phyloP scores from a whole-genome alignment of 2,329 filamentous ascomycete genomes.

The Calonectria hongkongensis region DNA sequence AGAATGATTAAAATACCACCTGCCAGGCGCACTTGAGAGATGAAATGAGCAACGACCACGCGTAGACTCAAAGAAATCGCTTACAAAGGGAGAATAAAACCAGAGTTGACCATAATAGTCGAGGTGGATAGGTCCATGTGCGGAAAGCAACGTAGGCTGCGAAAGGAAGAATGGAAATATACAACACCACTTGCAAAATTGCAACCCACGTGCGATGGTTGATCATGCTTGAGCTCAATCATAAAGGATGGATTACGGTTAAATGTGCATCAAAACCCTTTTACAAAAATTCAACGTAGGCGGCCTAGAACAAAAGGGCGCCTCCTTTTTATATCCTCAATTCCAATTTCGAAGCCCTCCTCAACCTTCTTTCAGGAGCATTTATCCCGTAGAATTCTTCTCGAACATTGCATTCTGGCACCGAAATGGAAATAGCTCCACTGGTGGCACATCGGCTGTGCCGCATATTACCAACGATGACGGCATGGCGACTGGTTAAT shows the following conservation, averaged over 20 bases:
- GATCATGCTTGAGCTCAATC: constrained; percentile 6
- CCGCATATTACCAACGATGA: neutral
- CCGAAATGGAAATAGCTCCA: neutral
- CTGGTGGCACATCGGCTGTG: neutral
- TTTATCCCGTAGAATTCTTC: constrained; percentile 2
- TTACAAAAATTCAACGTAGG: neutral
- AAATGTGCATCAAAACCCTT: neutral
- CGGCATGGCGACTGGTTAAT: neutral
- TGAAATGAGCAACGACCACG: neutral
- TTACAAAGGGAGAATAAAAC: constrained; percentile 8
- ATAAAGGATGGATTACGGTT: neutral
- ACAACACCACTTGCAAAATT: constrained; percentile 2
- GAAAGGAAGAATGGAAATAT: constrained; percentile 2
- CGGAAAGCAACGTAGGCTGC: neutral
- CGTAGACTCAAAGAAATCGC: neutral
- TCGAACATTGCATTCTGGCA: neutral
- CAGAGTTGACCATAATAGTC: constrained; percentile 6
- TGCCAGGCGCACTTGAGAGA: constrained; percentile 2
- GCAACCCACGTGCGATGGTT: constrained; percentile 7
- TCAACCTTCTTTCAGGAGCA: neutral
- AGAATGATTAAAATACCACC: constrained; percentile 1
- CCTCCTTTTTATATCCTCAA: neutral
- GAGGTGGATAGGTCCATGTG: neutral
- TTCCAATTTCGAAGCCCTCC: neutral
- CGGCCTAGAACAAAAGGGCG: neutral